These are phyloP conservation scores for Malassezia nana DNA, from an alignment of 1,284 basidiomycete genomes.

Conservation along the genomic window DNA sequence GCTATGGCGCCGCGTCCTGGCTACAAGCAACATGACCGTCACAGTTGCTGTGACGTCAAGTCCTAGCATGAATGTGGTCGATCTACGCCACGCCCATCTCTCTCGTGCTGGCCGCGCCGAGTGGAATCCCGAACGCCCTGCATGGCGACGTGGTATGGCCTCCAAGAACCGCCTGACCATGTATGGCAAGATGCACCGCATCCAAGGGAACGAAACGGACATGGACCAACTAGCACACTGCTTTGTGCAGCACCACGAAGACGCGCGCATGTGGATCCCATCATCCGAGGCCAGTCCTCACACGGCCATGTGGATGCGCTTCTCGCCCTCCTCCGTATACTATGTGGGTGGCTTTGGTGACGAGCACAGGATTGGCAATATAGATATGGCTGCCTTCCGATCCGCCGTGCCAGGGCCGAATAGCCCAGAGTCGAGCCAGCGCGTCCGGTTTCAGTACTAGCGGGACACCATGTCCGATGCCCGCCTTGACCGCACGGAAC, in stretches of 20 bases:
- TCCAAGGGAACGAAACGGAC: conserved; percentile 6
- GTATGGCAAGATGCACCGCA: conserved; percentile 31
- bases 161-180: conserved; percentile 38
- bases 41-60: conserved; percentile 32
- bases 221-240: conserved; percentile 19
- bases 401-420: not conserved
- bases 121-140: conserved; percentile 32
- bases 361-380: conserved; percentile 43
- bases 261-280: conserved; percentile 36
- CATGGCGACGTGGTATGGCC: conserved; percentile 42
- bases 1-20: conserved; percentile 30
- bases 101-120: not conserved
- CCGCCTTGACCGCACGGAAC: too few relatives aligned
- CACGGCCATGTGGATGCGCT: conserved; percentile 34
- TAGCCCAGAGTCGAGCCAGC: not conserved
- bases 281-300: conserved; percentile 34
- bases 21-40: conserved; percentile 22
- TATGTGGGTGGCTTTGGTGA: conserved; percentile 46
- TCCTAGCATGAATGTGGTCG: conserved; percentile 24
- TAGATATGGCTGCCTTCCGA: conserved; percentile 23
- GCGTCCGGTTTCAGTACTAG: not conserved
- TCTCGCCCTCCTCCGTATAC: conserved; percentile 31
- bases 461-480: too few relatives aligned
- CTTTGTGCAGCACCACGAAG: conserved; percentile 30
- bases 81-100: conserved; percentile 24